Base-by-base conservation (phyloP, 192 early-diverging fungal genomes). In the Diversispora epigaea region DNA sequence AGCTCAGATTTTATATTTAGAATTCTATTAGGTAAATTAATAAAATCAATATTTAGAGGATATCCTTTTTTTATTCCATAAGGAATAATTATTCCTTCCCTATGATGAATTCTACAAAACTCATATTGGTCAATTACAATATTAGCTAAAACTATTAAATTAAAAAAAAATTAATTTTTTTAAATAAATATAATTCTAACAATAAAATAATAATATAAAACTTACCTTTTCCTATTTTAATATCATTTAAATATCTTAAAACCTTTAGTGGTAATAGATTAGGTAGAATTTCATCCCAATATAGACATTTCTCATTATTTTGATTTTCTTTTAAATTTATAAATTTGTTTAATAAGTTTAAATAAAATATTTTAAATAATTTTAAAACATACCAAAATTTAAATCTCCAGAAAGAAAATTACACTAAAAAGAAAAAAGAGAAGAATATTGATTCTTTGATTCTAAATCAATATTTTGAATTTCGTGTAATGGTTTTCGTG, bases 161-260 rank as follows among this genome's bases (percentile, higher is more conserved):
- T 49, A 49, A 10, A 49, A 10, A 1, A 49, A 10, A 0, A 49
- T 12, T 10, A 12, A 49, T 49, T 49, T 49, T 10, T 49, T 49
- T 49, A 49, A 49, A 12, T 49, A 49, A 49, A 49, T 49, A 49
- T 10, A 49, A 10, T 49, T 1, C 47, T 0, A 6, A 49, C 12
- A 49, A 49, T 49, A n/a, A n/a, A n/a, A 0, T 49, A 10, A 49
- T 49, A 25, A 22, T 7, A 58, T 58, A 58, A 58, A 22, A 58
- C 57, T 58, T 58, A 58, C 57, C 25, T 58, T 25, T 58, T 58
- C 21, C 21, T 21, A 2, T 25, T 58, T 4, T 22, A 21, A 58
- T 58, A 58, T 58, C 57, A 58, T 58, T 58, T 58, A 58, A 58
- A 58, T 58, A 58, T 58, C 25, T 22, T 22, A 9, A 58, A 58